A percentile compares a stretch with the other conserved stretches of the same genome.
These are phyloP conservation scores for Vigna radiata DNA, from an alignment of 306 rosid genomes.

Conservation along the genomic window DNA sequence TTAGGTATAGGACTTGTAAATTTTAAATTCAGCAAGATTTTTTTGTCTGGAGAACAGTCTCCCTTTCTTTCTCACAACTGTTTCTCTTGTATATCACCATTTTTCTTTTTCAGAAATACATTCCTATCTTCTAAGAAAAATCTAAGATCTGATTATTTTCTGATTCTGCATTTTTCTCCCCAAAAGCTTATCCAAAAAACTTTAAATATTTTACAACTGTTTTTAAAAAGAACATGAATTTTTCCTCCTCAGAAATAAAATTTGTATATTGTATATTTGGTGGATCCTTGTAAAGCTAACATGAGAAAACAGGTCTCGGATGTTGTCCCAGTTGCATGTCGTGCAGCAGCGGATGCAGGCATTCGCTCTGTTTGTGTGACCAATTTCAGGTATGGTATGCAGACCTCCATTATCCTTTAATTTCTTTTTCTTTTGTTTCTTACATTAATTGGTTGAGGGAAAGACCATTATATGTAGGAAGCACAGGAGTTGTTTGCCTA, in stretches of 20 bases:
- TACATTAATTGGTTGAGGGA: background rate
- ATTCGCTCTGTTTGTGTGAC: constrained; percentile 97
- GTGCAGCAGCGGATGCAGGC: constrained; percentile 98
- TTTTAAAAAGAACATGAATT: background rate
- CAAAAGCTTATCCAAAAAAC: background rate
- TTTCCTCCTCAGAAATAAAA: background rate
- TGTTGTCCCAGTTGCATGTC: constrained; percentile 97
- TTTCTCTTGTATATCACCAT: background rate
- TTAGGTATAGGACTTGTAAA: background rate
- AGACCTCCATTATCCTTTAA: background rate
- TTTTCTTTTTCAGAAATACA: background rate
- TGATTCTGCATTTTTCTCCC: background rate
- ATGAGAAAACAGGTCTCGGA: constrained; percentile 75
- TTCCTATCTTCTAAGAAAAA: background rate
- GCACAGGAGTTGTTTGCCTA: background rate
- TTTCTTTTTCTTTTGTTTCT: constrained; percentile 3
- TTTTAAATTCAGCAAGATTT: background rate
- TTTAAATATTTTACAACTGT: background rate
- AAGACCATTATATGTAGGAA: constrained; percentile 12
- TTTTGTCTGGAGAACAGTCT: background rate
- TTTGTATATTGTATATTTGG: background rate
- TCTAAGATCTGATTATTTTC: background rate
- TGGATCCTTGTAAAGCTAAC: constrained; percentile 38
- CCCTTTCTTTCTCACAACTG: background rate
- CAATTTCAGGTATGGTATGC: constrained; percentile 74